Evolutionary conservation across 306 rosid genomes (phyloP).

Genomic region (Sindora glabra): DNA sequence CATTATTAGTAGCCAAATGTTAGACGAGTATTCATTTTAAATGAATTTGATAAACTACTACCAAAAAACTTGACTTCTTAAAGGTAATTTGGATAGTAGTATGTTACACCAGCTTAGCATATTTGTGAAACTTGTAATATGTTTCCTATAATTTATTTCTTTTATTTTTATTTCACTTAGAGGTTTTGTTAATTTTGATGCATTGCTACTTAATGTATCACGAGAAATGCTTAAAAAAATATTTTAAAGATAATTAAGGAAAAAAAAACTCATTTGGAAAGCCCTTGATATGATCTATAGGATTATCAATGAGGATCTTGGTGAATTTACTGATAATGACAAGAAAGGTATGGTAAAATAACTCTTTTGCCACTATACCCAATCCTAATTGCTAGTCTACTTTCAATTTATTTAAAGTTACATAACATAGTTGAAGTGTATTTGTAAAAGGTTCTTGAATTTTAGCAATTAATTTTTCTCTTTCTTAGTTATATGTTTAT

Average conservation of each 20-base stretch:
- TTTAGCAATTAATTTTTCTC: too few relatives aligned
- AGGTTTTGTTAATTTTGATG: constrained; percentile 97
- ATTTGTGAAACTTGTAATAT: neutral
- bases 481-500: too few relatives aligned
- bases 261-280: constrained; percentile 94
- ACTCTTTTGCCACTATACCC: too few relatives aligned
- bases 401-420: too few relatives aligned
- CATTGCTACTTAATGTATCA: constrained; percentile 93
- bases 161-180: constrained; percentile 12
- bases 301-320: constrained; percentile 96
- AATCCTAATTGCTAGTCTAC: too few relatives aligned
- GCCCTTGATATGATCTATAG: constrained; percentile 98
- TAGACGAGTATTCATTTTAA: constrained; percentile 96
- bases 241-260: constrained; percentile 93
- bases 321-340: constrained; percentile 62
- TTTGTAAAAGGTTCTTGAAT: too few relatives aligned
- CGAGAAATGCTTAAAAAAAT: constrained; percentile 98
- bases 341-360: constrained; percentile 79
- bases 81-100: constrained; percentile 33
- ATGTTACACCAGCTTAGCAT: neutral
- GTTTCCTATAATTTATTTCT: neutral
- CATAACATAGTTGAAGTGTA: too few relatives aligned
- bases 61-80: constrained; percentile 91
- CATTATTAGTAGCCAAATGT: constrained; percentile 68
- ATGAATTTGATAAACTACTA: constrained; percentile 88